Evolutionary conservation across 345 rosid genomes (phyloP).

Genomic region (Capsella bursapastoris): DNA sequence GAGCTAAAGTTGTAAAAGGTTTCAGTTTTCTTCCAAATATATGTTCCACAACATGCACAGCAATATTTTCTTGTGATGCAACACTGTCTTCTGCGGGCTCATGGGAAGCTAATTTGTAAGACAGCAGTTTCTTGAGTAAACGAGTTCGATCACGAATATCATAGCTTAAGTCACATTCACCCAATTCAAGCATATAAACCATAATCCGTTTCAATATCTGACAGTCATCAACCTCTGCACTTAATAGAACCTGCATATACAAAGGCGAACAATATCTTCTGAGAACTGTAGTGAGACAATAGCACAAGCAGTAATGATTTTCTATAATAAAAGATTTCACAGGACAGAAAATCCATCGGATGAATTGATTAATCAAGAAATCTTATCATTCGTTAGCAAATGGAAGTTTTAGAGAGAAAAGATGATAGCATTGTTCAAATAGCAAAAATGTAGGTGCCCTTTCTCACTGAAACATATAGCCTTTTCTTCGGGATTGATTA

Average conservation of each 20-base stretch:
- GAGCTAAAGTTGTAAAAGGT: slow-evolving; percentile 47
- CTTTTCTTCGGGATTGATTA: background rate
- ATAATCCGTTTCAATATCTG: slow-evolving; percentile 55
- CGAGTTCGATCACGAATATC: slow-evolving; percentile 96
- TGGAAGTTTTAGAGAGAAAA: background rate
- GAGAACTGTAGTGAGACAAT: slow-evolving; percentile 7
- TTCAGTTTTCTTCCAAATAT: slow-evolving; percentile 62
- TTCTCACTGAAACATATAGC: background rate
- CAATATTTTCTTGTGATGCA: slow-evolving; percentile 48
- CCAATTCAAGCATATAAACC: slow-evolving; percentile 83
- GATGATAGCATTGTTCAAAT: background rate
- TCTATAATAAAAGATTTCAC: slow-evolving; percentile 1
- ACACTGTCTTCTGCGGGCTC: slow-evolving; percentile 51
- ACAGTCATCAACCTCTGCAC: slow-evolving; percentile 59
- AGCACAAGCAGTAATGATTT: background rate
- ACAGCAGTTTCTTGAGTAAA: slow-evolving; percentile 62
- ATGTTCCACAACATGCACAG: slow-evolving; percentile 56
- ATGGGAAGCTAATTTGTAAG: slow-evolving; percentile 48
- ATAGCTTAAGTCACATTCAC: slow-evolving; percentile 79
- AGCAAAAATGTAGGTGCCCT: slow-evolving; percentile 9
- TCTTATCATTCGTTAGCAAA: background rate
- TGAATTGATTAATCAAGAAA: background rate
- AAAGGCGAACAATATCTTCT: slow-evolving; percentile 30
- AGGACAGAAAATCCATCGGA: slow-evolving; percentile 1
- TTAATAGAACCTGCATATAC: slow-evolving; percentile 60